Base-by-base conservation (phyloP, 2,329 filamentous ascomycete genomes). In the Ceratocystis cubensis region DNA sequence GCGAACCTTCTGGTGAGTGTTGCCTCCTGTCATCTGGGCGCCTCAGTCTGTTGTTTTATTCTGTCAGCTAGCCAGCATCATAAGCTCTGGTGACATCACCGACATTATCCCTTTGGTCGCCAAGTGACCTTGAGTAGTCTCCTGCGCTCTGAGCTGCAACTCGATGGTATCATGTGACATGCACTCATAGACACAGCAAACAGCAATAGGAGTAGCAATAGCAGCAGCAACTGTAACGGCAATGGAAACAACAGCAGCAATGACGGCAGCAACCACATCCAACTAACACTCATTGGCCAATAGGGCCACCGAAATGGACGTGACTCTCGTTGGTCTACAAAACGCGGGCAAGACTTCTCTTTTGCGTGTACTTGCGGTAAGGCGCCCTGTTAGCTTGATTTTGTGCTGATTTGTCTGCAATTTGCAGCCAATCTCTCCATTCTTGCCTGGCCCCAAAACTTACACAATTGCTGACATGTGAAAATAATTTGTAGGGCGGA, bases 251-350 rank as follows among this genome's bases (percentile, higher is more conserved):
- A 22, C 48, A 28, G 2, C 48, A 53, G 28, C 4, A 30, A 5
- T 30, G 28, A 5, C 48, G 25, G 25, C 48, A 28, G 6, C 48
- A 53, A 37, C 44, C 3, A 13, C 37, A 41, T 41, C 37, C 37
- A 41, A 63, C 66, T 68, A 57, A 68, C 62, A 30, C 15, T 45
- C 20, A 17, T 25, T 20, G n/a, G 8, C 53, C 64, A 67, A 69
- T 71, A 96, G 93, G 94, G 91, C 93, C 71, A 96, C 92, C 71
- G 94, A 99, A 81, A 96, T 99, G 92, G 94, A 99, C 78, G 93
- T 99, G 75, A 97, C 94, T 72, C 96, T 99, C 88, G 93, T 99
- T 75, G 94, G 94, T 28, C 80, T 99, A 74, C 94, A 99, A 76
- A 97, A 97, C 79, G 94, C 94, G 68, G 94, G 94, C 74, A 99